Percentiles rank a stretch among this genome's conserved stretches.
Conservation (phyloP, 306 rosid genomes). For the Citrullus colocynthis region DNA sequence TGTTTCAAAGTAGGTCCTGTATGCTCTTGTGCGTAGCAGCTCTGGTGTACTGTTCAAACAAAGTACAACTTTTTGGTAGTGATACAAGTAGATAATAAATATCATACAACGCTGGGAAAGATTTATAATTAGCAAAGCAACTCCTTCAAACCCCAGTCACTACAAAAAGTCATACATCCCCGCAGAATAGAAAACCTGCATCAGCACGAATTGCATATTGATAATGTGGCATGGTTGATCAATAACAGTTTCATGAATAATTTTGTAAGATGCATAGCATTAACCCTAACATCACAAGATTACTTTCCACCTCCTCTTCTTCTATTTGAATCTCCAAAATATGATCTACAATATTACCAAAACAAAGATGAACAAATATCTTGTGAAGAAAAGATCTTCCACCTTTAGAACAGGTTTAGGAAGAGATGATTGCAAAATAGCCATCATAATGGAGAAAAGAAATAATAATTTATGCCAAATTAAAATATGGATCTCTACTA, state of each 20-base stretch:
- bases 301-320: neutral
- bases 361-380: neutral
- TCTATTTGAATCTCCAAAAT: neutral
- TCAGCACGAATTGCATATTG: neutral
- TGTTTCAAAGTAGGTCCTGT: slow-evolving; percentile 43
- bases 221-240: neutral
- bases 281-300: neutral
- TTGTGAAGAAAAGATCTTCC: neutral
- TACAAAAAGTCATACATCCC: neutral
- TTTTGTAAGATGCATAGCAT: neutral
- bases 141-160: neutral
- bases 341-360: neutral
- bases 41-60: slow-evolving; percentile 49
- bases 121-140: neutral
- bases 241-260: neutral
- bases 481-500: neutral
- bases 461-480: neutral
- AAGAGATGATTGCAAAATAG: neutral
- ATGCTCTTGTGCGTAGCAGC: slow-evolving; percentile 46
- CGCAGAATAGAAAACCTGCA: neutral
- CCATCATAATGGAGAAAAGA: neutral
- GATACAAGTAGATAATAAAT: neutral
- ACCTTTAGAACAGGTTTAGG: neutral
- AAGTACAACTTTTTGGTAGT: neutral
- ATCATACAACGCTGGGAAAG: neutral